phyloP scores from a whole-genome alignment of 2,329 filamentous ascomycete species.

The Trichoderma oligosporum region DNA sequence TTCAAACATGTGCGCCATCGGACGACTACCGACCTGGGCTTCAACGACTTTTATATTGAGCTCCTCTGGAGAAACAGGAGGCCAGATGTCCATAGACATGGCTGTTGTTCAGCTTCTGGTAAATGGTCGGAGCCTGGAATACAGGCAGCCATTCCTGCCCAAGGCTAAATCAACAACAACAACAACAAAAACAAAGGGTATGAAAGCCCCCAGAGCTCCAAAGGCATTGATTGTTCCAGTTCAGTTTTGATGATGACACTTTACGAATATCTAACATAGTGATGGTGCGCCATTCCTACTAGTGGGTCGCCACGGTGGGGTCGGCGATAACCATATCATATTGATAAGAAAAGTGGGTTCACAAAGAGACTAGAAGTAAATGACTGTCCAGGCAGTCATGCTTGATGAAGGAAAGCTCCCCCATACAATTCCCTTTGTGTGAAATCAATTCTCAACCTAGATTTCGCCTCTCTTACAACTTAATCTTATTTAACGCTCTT shows the following conservation, averaged over 20 bases:
- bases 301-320: conserved; percentile 2
- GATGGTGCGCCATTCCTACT: background rate
- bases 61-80: conserved; percentile 47
- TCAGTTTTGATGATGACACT: too few relatives aligned
- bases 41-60: conserved; percentile 49
- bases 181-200: background rate
- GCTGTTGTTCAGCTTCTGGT: conserved; percentile 1
- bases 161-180: too few relatives aligned
- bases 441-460: background rate
- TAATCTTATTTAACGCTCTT: too few relatives aligned
- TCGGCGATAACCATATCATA: conserved; percentile 1
- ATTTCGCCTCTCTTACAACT: too few relatives aligned
- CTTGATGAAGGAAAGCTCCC: conserved; percentile 1
- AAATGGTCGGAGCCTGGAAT: conserved; percentile 15
- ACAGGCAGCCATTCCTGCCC: conserved; percentile 20
- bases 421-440: too few relatives aligned
- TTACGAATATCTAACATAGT: too few relatives aligned
- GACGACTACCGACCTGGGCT: conserved; percentile 44
- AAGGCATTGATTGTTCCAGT: too few relatives aligned
- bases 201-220: too few relatives aligned
- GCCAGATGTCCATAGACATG: conserved; percentile 60
- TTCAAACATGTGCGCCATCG: background rate
- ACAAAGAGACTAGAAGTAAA: background rate
- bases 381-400: conserved; percentile 23
- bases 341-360: conserved; percentile 12